phyloP scores from a whole-genome alignment of 257 asterid genomes.

The Penstemon eatonii region DNA sequence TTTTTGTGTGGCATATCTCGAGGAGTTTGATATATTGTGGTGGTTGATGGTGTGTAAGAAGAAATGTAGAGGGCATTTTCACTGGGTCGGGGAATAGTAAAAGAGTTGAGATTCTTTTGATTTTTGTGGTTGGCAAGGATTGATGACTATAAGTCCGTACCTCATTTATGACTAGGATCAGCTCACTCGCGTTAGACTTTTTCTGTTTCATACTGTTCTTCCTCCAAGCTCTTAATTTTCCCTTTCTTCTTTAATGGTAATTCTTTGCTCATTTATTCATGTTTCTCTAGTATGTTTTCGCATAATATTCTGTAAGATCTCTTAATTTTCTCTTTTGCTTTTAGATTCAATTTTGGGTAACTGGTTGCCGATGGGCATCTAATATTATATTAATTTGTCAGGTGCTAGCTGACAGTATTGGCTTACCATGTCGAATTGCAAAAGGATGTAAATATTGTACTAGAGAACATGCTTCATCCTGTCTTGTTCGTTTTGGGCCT shows the following conservation, averaged over 20 bases:
- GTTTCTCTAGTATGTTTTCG: neutral
- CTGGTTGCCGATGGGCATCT: slow-evolving; percentile 27
- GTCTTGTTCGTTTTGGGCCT: slow-evolving; percentile 84
- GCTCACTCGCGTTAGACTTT: neutral
- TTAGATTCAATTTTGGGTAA: neutral
- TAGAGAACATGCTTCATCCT: slow-evolving; percentile 84
- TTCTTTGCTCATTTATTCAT: neutral
- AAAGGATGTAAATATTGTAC: slow-evolving; percentile 89
- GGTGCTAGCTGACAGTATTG: slow-evolving; percentile 91
- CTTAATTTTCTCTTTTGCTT: slow-evolving; percentile 13
- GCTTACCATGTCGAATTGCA: slow-evolving; percentile 95
- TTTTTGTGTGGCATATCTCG: neutral
- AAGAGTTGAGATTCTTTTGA: neutral
- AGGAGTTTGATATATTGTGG: slow-evolving; percentile 7
- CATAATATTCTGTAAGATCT: no score
- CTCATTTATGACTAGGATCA: no score
- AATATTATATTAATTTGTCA: slow-evolving; percentile 38
- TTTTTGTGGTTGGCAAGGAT: slow-evolving; percentile 13
- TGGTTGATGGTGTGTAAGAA: slow-evolving; percentile 9
- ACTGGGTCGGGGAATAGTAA: neutral
- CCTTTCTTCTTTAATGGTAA: neutral
- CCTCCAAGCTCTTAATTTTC: no score
- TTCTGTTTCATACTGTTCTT: neutral
- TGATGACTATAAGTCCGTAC: neutral
- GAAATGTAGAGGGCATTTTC: neutral